phyloP scores from a whole-genome alignment of 805 yeast species.

The Ogataea pini region DNA sequence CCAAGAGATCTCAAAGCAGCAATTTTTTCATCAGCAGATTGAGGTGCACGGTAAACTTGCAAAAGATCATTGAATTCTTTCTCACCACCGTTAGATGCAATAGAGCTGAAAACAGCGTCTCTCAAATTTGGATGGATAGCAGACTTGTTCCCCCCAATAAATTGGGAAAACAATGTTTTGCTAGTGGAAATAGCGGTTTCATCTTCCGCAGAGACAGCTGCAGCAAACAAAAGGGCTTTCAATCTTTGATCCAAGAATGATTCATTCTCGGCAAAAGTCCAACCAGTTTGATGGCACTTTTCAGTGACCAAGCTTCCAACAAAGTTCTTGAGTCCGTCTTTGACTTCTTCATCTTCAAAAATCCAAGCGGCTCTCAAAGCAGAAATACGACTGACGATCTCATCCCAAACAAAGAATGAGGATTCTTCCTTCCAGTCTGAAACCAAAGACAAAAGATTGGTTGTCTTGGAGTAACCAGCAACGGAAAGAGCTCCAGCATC shows the following conservation, averaged over 20 bases:
- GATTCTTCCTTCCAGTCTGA: conserved; percentile 40
- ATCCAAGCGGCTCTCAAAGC: conserved; percentile 35
- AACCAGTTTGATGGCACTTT: conserved; percentile 58
- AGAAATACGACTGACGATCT: conserved; percentile 45
- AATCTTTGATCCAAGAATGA: conserved; percentile 39
- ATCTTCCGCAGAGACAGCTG: conserved; percentile 44
- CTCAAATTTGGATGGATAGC: conserved; percentile 49
- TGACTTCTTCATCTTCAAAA: conserved; percentile 40
- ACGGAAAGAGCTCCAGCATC: conserved; percentile 53
- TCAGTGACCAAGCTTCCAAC: conserved; percentile 30
- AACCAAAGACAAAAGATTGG: conserved; percentile 48
- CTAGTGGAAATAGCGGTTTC: conserved; percentile 37
- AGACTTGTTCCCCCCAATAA: conserved; percentile 29
- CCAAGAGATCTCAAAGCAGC: conserved; percentile 58
- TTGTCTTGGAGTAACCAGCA: conserved; percentile 47
- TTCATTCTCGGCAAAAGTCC: conserved; percentile 82
- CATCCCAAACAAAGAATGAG: conserved; percentile 59
- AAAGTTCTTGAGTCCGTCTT: conserved; percentile 37
- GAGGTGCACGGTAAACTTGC: conserved; percentile 50
- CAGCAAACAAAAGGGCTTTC: conserved; percentile 43
- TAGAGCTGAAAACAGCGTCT: conserved; percentile 44
- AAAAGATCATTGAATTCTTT: conserved; percentile 43
- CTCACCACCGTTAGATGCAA: conserved; percentile 42
- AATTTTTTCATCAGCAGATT: conserved; percentile 59
- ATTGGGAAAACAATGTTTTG: conserved; percentile 30